phyloP scores from a whole-genome alignment of 1,284 basidiomycete genomes.

The Mycena sp. region DNA sequence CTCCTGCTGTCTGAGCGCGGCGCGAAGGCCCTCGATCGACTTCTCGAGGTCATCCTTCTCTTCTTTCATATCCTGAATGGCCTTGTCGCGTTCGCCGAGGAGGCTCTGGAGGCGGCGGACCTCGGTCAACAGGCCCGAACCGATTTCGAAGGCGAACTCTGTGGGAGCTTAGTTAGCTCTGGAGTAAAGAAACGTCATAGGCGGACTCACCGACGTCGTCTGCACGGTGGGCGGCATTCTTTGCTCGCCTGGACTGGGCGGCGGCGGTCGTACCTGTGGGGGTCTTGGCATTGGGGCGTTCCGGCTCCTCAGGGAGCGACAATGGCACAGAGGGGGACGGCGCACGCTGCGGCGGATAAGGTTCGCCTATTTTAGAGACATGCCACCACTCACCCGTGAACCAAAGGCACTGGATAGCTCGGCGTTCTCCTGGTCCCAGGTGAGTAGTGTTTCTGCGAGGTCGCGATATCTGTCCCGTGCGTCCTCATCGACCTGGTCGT shows the following conservation, averaged over 20 bases:
- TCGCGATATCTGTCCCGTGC: constrained; percentile 79
- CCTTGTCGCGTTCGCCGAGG: constrained; percentile 89
- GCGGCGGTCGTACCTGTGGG: constrained; percentile 57
- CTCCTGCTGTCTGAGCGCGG: constrained; percentile 80
- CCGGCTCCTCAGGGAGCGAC: constrained; percentile 47
- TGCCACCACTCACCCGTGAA: constrained; percentile 64
- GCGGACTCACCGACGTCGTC: constrained; percentile 80
- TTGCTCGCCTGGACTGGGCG: constrained; percentile 83
- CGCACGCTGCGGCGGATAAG: constrained; percentile 12
- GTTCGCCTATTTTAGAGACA: no score
- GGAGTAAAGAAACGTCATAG: constrained; percentile 20
- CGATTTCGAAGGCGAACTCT: constrained; percentile 98
- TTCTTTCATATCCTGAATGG: constrained; percentile 86
- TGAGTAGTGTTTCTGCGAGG: constrained; percentile 78
- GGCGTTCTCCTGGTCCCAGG: constrained; percentile 88
- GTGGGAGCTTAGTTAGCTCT: constrained; percentile 24
- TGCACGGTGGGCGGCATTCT: constrained; percentile 86
- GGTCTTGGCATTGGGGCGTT: constrained; percentile 51
- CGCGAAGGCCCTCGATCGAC: constrained; percentile 75
- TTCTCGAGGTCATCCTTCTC: constrained; percentile 88
- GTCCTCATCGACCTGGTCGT: constrained; percentile 72
- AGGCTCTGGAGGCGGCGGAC: constrained; percentile 89
- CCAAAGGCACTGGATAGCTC: constrained; percentile 79
- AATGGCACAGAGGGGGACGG: constrained; percentile 48
- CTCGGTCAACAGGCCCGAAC: constrained; percentile 89